Conservation (phyloP, 331 rosid species). For the Ulmus americana region DNA sequence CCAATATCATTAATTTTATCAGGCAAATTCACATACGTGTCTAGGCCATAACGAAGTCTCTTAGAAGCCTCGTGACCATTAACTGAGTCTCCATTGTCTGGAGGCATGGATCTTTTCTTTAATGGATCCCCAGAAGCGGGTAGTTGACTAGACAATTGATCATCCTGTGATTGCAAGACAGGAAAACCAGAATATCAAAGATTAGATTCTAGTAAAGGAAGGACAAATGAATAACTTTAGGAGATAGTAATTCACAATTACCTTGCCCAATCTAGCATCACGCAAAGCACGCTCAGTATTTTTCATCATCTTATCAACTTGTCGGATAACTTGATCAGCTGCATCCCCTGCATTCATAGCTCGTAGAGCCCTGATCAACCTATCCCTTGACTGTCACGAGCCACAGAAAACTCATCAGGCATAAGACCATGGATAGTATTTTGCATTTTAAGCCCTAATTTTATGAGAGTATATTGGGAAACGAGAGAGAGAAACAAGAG, state of each 20-base stretch:
- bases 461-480: background rate
- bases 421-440: slow-evolving; percentile 11
- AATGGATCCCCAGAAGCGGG: slow-evolving; percentile 52
- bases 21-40: slow-evolving; percentile 33
- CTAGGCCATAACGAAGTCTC: slow-evolving; percentile 55
- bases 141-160: slow-evolving; percentile 15
- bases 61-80: slow-evolving; percentile 68
- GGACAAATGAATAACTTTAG: slow-evolving; percentile 13
- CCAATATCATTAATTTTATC: slow-evolving; percentile 55
- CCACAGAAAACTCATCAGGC: slow-evolving; percentile 27
- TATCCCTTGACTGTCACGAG: slow-evolving; percentile 75
- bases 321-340: slow-evolving; percentile 90
- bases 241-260: slow-evolving; percentile 20
- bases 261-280: slow-evolving; percentile 73
- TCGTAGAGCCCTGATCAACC: slow-evolving; percentile 67
- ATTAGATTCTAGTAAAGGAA: slow-evolving; percentile 17
- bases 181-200: background rate
- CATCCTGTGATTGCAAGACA: background rate
- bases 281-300: slow-evolving; percentile 71
- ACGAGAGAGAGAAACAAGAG: background rate
- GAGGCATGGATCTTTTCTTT: slow-evolving; percentile 57
- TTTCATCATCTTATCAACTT: slow-evolving; percentile 77
- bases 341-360: slow-evolving; percentile 94
- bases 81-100: slow-evolving; percentile 57
- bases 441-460: background rate